phyloP scores from a whole-genome alignment of 2,329 filamentous ascomycete genomes.

The Thielaviopsis ethacetica region DNA sequence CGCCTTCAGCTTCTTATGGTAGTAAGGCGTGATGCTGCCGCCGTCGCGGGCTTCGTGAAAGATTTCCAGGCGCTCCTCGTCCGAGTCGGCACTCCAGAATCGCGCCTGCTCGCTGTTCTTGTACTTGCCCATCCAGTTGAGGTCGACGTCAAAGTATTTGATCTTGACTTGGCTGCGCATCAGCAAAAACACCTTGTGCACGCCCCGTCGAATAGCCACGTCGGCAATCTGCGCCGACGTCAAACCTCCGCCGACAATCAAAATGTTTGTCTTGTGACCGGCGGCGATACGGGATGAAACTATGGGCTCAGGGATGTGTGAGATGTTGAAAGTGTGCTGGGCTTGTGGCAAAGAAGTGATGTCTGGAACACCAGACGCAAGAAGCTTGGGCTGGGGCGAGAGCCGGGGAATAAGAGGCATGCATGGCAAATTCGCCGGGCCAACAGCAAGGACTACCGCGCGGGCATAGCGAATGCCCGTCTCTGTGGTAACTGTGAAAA shows the following conservation, averaged over 20 bases:
- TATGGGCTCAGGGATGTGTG: constrained; percentile 35
- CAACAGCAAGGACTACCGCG: constrained; percentile 53
- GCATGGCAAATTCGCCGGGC: constrained; percentile 45
- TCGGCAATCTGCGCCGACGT: constrained; percentile 62
- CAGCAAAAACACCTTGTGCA: constrained; percentile 52
- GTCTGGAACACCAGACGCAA: background rate
- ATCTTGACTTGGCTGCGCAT: constrained; percentile 41
- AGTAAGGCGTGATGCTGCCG: constrained; percentile 58
- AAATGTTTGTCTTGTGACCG: constrained; percentile 37
- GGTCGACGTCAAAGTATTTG: constrained; percentile 63
- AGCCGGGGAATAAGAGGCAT: constrained; percentile 26
- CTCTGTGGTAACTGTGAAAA: constrained; percentile 50
- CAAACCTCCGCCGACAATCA: constrained; percentile 60
- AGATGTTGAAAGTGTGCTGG: constrained; percentile 50
- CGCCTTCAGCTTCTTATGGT: constrained; percentile 47
- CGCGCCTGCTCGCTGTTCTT: constrained; percentile 59
- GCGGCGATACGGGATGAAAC: constrained; percentile 33
- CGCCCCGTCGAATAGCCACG: constrained; percentile 45
- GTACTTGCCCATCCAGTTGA: constrained; percentile 72
- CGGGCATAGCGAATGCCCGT: constrained; percentile 38
- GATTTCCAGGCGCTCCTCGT: constrained; percentile 51
- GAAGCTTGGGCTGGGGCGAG: constrained; percentile 19
- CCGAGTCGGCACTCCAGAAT: constrained; percentile 62
- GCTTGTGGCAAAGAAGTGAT: constrained; percentile 15
- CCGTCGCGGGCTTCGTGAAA: constrained; percentile 51